Percentiles rank a stretch among this genome's conserved stretches.
Conservation (phyloP, 1,284 basidiomycete species). For the Leccinum subrobustum region DNA sequence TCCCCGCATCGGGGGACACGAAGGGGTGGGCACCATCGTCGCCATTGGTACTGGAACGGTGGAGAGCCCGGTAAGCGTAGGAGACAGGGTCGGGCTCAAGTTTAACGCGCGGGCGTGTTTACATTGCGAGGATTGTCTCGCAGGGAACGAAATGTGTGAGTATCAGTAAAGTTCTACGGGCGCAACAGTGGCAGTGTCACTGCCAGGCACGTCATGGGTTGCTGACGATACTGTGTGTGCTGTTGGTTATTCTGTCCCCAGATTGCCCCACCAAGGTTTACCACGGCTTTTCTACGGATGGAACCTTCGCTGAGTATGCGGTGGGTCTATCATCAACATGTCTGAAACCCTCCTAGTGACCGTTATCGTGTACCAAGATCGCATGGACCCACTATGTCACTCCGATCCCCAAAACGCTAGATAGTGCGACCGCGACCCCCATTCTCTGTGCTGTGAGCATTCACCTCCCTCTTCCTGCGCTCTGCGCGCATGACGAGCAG, state of each 20-base stretch:
- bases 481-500: background rate
- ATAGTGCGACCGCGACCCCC: constrained; percentile 59
- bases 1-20: constrained; percentile 72
- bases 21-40: constrained; percentile 60
- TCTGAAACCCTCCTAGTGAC: background rate
- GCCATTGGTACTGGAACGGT: constrained; percentile 56
- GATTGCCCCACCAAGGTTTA: constrained; percentile 43
- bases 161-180: constrained; percentile 4
- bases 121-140: constrained; percentile 61
- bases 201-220: background rate
- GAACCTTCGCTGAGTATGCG: constrained; percentile 50
- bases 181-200: background rate
- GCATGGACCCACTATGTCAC: constrained; percentile 65
- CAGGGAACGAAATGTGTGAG: constrained; percentile 52
- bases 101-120: constrained; percentile 65
- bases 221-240: background rate
- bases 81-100: constrained; percentile 75
- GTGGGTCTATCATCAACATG: constrained; percentile 30
- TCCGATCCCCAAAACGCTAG: constrained; percentile 56
- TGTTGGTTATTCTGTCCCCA: constrained; percentile 4
- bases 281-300: constrained; percentile 62
- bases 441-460: constrained; percentile 61
- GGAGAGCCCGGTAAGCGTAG: constrained; percentile 48
- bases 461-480: background rate
- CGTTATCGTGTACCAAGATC: constrained; percentile 32